Conservation (phyloP, 805 yeast species). For the Ogataea trehaloabstinens region DNA sequence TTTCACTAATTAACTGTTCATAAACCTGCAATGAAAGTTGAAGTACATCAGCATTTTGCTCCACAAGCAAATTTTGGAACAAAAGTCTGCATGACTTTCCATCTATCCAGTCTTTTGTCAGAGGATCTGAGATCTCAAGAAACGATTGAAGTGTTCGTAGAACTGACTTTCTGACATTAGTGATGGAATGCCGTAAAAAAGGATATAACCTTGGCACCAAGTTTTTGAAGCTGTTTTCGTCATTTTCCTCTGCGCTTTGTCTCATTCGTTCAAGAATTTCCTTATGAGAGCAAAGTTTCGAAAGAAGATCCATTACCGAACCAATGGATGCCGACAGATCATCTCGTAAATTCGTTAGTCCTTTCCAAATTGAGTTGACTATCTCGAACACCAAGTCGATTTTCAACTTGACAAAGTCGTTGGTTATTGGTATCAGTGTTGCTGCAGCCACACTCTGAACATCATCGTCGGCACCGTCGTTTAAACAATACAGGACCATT, state of each 20-base stretch:
- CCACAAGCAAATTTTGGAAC: conserved; percentile 84
- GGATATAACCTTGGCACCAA: conserved; percentile 92
- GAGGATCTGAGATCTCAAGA: conserved; percentile 47
- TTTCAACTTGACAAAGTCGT: conserved; percentile 73
- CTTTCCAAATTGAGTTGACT: conserved; percentile 82
- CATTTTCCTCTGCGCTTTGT: conserved; percentile 49
- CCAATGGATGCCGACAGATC: conserved; percentile 95
- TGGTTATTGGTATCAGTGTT: conserved; percentile 84
- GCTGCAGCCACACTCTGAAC: conserved; percentile 97
- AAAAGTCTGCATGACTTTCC: conserved; percentile 70
- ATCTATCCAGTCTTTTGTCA: conserved; percentile 68
- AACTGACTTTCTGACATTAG: conserved; percentile 87
- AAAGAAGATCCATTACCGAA: conserved; percentile 89
- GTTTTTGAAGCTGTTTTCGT: conserved; percentile 59
- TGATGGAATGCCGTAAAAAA: conserved; percentile 88
- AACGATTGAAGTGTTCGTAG: conserved; percentile 78
- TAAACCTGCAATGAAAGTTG: conserved; percentile 63
- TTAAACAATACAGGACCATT: conserved; percentile 83
- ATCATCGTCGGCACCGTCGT: conserved; percentile 85
- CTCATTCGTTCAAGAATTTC: conserved; percentile 75
- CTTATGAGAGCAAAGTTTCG: conserved; percentile 79
- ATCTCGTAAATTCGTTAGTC: conserved; percentile 79
- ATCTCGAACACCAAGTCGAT: conserved; percentile 47
- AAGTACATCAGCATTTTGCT: conserved; percentile 77
- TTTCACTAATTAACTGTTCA: conserved; percentile 49